Evolutionary conservation across 148 eudicot species (phyloP).

Genomic region (Diospyros lotus): DNA sequence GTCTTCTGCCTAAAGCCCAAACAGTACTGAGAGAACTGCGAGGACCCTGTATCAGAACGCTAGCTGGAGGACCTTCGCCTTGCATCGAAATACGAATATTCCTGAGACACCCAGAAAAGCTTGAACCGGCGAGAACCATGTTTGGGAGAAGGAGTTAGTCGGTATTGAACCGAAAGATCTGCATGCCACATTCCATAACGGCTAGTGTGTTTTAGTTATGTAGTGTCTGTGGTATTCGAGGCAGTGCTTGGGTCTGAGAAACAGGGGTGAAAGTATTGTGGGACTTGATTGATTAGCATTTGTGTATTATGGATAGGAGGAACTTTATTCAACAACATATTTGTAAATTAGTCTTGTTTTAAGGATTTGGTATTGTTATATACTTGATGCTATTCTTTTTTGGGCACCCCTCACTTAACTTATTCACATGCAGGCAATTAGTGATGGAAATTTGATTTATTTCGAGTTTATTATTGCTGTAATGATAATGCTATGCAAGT

Average conservation of each 20-base stretch:
- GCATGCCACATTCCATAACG: not conserved
- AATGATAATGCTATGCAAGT: too few relatives aligned
- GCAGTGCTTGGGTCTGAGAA: constrained; percentile 9
- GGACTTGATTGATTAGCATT: constrained; percentile 2
- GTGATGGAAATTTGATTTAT: too few relatives aligned
- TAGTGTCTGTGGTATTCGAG: constrained; percentile 7
- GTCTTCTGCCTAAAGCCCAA: not conserved
- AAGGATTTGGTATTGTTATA: not conserved
- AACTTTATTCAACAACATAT: constrained; percentile 4
- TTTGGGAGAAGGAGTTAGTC: not conserved
- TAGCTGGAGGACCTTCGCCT: not conserved
- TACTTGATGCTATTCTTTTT: not conserved
- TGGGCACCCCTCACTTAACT: not conserved
- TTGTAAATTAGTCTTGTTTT: constrained; percentile 15
- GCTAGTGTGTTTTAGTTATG: not conserved
- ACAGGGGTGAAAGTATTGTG: not conserved
- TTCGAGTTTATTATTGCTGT: too few relatives aligned
- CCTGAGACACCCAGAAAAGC: constrained; percentile 8
- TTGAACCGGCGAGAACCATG: not conserved
- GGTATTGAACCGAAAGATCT: constrained; percentile 1
- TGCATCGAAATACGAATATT: not conserved
- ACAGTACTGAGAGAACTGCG: too few relatives aligned
- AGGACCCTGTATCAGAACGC: not conserved
- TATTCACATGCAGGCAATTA: too few relatives aligned
- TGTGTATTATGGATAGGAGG: not conserved